These are phyloP conservation scores for Ogataea naganishii DNA, from an alignment of 805 yeast genomes.

Conservation along the genomic window DNA sequence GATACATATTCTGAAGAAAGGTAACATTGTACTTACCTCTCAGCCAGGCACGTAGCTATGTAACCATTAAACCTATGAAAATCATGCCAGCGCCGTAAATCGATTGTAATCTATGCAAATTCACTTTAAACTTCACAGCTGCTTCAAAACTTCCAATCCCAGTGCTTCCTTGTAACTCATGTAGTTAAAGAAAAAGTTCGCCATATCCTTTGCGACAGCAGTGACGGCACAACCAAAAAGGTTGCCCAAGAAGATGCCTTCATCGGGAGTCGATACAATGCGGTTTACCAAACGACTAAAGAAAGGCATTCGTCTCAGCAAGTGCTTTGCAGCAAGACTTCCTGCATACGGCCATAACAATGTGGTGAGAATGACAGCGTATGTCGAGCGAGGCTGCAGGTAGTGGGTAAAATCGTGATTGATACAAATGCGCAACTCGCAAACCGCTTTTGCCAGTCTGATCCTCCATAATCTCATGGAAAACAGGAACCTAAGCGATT, in stretches of 20 bases:
- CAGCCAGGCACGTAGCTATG: neutral
- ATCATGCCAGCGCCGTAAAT: too few relatives aligned
- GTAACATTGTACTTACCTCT: neutral
- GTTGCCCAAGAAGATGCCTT: conserved; percentile 23
- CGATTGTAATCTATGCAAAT: too few relatives aligned
- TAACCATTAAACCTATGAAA: neutral
- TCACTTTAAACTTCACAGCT: too few relatives aligned
- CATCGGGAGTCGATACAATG: conserved; percentile 27
- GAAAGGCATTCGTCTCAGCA: conserved; percentile 14
- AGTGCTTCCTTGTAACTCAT: conserved; percentile 19
- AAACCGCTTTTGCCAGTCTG: conserved; percentile 10
- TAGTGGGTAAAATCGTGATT: conserved; percentile 20
- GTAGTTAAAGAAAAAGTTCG: conserved; percentile 24
- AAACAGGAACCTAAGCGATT: neutral
- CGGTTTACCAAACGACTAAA: conserved; percentile 13
- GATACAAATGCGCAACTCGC: conserved; percentile 21
- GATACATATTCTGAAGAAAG: too few relatives aligned
- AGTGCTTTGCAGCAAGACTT: conserved; percentile 11
- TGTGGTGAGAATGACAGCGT: conserved; percentile 17
- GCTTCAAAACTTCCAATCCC: too few relatives aligned
- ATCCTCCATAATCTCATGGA: conserved; percentile 5
- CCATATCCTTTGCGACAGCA: conserved; percentile 22
- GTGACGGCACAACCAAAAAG: conserved; percentile 24
- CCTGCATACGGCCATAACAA: conserved; percentile 26
- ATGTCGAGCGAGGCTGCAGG: conserved; percentile 11